Percentiles rank a stretch among this genome's conserved stretches.
Conservation (phyloP, 345 rosid species). For the Eucalyptus regnans region DNA sequence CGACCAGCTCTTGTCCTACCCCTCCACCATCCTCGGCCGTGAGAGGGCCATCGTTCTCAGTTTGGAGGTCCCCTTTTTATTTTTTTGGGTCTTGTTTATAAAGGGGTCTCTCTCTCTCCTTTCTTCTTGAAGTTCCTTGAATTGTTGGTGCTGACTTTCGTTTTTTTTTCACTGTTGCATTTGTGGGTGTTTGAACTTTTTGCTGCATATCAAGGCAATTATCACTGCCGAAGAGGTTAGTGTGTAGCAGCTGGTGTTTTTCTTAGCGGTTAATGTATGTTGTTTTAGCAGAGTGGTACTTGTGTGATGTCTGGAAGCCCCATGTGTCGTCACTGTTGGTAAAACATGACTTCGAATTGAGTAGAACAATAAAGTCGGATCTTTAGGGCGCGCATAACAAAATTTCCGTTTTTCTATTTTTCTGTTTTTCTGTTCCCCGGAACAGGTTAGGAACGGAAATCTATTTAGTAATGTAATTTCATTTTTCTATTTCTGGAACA, state of each 20-base stretch:
- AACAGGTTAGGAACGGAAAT: no score
- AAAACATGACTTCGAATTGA: no score
- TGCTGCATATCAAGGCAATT: slow-evolving; percentile 92
- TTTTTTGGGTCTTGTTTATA: neutral
- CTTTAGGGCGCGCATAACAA: no score
- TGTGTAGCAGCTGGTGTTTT: neutral
- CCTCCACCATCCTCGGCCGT: slow-evolving; percentile 88
- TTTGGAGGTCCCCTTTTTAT: slow-evolving; percentile 60
- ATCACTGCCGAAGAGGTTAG: slow-evolving; percentile 91
- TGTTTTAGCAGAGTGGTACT: neutral
- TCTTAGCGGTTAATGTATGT: neutral
- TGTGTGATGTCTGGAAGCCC: neutral
- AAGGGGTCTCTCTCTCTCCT: neutral
- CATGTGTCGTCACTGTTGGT: neutral
- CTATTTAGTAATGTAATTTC: no score
- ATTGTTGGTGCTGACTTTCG: neutral
- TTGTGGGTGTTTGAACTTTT: neutral
- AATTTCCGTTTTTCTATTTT: no score
- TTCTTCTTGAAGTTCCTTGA: neutral
- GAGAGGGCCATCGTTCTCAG: slow-evolving; percentile 87
- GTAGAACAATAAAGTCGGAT: no score
- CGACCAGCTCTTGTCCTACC: slow-evolving; percentile 26
- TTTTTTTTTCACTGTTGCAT: neutral
- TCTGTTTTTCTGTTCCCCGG: no score
- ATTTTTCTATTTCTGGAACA: no score